Base-by-base conservation (phyloP, 2,329 filamentous ascomycete species). In the Claviceps purpurea region DNA sequence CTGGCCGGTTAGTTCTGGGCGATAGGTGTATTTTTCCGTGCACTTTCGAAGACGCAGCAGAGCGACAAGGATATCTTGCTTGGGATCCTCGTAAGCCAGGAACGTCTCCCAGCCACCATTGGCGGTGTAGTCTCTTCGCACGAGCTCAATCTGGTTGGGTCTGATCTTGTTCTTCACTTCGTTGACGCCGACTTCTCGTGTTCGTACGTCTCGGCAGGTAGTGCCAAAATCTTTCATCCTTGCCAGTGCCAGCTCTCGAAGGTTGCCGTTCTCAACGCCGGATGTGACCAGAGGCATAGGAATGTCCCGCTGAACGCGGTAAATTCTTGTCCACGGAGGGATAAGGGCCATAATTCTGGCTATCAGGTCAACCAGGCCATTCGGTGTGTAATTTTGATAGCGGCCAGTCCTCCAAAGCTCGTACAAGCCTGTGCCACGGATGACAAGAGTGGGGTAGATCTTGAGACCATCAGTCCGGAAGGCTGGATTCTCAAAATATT, bases 251-350 rank as follows among this genome's bases (percentile, higher is more conserved):
- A 98, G 74, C 68, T 98, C 93, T 56, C 93, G 83, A 41, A 98
- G 73, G 65, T 98, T 98, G 55, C 93, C 93, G 60, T 98, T 98
- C 70, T 98, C 93, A 0, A 98, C 93, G 42, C 93, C 93, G 0
- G 91, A 95, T 0, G 93, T 97, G n/a, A 98, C 94, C 24, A 98
- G 77, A 0, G 93, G 93, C 93, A 98, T 98, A n/a, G 93, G 93
- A 54, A 98, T 98, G 70, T 98, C 93, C 66, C 93, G 83, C 73
- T 98, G 93, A 0, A 98, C 93, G 55, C 93, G 89, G 72, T 98
- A 98, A 62, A 98, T 98, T 56, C 93, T 83, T 0, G 94, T 98
- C 93, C 93, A 98, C 1, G 93, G 93, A 1, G 93, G 93, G 0
- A 98, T 85, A 2, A 98, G 76, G 0, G 93, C 93, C 56, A 98